Conservation (phyloP, 164 flowering plant species). For the Vitis vinifera region ASM3070453v1 NC_081812.1:18467501-18468000, state of each 20-base stretch:
- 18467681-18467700: constrained; percentile 83
- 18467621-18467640: constrained; percentile 53
- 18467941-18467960: no score
- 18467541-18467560: constrained; percentile 19
- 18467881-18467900: no score
- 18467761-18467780: constrained; percentile 78
- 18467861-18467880: no score
- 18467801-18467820: constrained; percentile 94
- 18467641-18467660: constrained; percentile 69
- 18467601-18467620: constrained; percentile 41
- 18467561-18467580: constrained; percentile 5
- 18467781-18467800: constrained; percentile 93
- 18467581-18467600: constrained; percentile 25
- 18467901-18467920: no score
- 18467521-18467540: constrained; percentile 12
- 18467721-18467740: constrained; percentile 85
- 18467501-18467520: constrained; percentile 12
- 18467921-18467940: no score
- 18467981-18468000: no score
- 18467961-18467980: no score
- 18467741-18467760: constrained; percentile 76
- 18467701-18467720: constrained; percentile 84
- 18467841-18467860: not conserved
- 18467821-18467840: not conserved
- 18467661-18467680: constrained; percentile 66